Evolutionary conservation across 2,329 filamentous ascomycete genomes (phyloP).

Genomic region (Aspergillus hiratsukae): DNA sequence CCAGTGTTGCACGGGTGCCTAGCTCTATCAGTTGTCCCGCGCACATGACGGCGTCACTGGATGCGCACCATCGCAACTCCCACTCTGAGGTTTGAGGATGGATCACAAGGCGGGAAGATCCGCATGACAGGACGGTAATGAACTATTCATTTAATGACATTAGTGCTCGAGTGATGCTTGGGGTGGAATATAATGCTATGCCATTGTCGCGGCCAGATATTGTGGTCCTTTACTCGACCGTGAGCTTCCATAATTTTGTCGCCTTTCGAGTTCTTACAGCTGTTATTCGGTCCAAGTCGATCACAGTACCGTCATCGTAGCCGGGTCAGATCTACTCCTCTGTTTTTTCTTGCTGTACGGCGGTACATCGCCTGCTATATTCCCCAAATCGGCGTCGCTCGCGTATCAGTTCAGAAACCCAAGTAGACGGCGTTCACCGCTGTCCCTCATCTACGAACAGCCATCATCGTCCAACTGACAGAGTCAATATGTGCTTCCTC

Average conservation of each 20-base stretch:
- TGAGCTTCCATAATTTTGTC: background rate
- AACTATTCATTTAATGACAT: background rate
- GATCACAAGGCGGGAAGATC: background rate
- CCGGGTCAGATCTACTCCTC: too few relatives aligned
- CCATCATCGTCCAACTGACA: background rate
- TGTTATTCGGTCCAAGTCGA: background rate
- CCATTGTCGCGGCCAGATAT: background rate
- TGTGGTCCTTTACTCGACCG: background rate
- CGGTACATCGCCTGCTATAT: background rate
- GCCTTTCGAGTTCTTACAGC: background rate
- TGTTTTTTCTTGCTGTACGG: background rate
- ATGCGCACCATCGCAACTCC: background rate
- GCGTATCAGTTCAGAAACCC: background rate
- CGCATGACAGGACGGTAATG: background rate
- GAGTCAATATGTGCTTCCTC: constrained; percentile 14
- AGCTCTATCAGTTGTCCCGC: background rate
- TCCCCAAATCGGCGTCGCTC: background rate
- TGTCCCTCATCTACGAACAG: background rate
- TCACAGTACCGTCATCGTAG: too few relatives aligned
- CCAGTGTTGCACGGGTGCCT: background rate
- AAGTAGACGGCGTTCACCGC: background rate
- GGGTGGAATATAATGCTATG: background rate
- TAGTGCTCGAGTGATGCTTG: background rate
- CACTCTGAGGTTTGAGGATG: background rate
- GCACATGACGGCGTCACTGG: constrained; percentile 1